phyloP scores from a whole-genome alignment of 352 stramenopile genomes.

The Hyphochytrium catenoides region DNA sequence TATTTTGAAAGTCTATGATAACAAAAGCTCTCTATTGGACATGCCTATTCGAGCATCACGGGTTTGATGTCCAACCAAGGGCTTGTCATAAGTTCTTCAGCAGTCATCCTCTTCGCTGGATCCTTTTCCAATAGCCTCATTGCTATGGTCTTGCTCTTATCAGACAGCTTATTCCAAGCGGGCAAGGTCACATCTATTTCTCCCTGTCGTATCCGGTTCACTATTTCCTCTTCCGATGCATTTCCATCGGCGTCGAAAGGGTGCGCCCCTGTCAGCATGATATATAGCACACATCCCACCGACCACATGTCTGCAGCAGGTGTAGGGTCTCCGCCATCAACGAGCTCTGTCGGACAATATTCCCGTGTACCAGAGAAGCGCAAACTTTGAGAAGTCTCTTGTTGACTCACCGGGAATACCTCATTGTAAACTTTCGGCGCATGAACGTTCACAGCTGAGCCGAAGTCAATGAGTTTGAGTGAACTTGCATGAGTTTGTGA shows the following conservation, averaged over 20 bases:
- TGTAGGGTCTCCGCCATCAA: constrained; percentile 15
- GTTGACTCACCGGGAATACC: neutral
- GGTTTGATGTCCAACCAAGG: no score
- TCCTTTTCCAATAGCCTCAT: constrained; percentile 41
- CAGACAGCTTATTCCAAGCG: constrained; percentile 21
- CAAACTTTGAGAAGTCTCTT: constrained; percentile 16
- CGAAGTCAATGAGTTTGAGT: constrained; percentile 67
- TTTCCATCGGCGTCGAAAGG: constrained; percentile 54
- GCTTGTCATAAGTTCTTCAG: constrained; percentile 33
- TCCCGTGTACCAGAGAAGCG: constrained; percentile 27
- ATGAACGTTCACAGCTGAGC: constrained; percentile 21
- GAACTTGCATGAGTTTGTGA: constrained; percentile 12
- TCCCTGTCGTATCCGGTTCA: constrained; percentile 24
- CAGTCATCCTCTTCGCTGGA: constrained; percentile 17
- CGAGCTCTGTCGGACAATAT: constrained; percentile 56
- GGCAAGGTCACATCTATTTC: constrained; percentile 25
- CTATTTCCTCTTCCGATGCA: constrained; percentile 42
- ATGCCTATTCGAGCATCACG: no score
- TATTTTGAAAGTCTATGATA: no score
- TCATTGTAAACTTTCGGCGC: constrained; percentile 8
- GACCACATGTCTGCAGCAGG: constrained; percentile 64
- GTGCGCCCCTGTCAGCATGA: constrained; percentile 49
- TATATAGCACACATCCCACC: constrained; percentile 60
- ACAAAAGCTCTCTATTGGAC: no score
- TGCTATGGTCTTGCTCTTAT: constrained; percentile 31